A percentile compares a stretch with the other conserved stretches of the same genome.
These are phyloP conservation scores for Scopulariopsis brevicaulis DNA, from an alignment of 2,329 filamentous ascomycete genomes.

Conservation along the genomic window DNA sequence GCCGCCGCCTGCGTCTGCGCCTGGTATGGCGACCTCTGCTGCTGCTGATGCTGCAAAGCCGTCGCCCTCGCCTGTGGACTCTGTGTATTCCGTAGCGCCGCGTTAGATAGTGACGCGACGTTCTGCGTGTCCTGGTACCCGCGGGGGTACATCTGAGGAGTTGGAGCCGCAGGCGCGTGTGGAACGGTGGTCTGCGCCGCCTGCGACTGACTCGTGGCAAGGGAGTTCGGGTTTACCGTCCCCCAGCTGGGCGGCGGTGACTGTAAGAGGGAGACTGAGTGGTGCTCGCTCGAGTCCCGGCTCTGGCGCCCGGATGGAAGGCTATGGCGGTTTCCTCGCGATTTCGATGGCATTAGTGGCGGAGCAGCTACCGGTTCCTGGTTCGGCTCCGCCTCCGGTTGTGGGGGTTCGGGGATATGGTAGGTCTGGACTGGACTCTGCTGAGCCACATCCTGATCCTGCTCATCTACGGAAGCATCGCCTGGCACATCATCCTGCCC, in stretches of 20 bases:
- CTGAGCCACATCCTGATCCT: constrained; percentile 10
- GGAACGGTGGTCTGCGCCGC: neutral
- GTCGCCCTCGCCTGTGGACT: neutral
- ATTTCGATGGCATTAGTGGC: neutral
- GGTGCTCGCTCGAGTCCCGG: neutral
- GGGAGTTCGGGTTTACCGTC: neutral
- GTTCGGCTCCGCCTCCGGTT: neutral
- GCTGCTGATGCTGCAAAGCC: neutral
- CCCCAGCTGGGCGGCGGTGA: neutral
- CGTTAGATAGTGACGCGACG: neutral
- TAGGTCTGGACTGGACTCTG: constrained; percentile 5
- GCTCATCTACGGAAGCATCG: neutral
- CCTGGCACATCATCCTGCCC: neutral
- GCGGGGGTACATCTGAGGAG: neutral
- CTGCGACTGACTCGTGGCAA: neutral
- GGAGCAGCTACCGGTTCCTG: neutral
- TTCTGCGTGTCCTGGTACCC: constrained; percentile 1
- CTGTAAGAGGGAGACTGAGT: neutral
- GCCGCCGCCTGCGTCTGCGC: constrained; percentile 7
- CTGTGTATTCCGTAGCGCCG: neutral
- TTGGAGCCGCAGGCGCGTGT: neutral
- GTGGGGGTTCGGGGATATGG: neutral
- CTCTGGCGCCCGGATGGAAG: neutral
- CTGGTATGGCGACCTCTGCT: constrained; percentile 17
- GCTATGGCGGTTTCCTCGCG: neutral